These are phyloP conservation scores for Aspergillus hancockii DNA, from an alignment of 495 filamentous ascomycete genomes.

Conservation along the genomic window DNA sequence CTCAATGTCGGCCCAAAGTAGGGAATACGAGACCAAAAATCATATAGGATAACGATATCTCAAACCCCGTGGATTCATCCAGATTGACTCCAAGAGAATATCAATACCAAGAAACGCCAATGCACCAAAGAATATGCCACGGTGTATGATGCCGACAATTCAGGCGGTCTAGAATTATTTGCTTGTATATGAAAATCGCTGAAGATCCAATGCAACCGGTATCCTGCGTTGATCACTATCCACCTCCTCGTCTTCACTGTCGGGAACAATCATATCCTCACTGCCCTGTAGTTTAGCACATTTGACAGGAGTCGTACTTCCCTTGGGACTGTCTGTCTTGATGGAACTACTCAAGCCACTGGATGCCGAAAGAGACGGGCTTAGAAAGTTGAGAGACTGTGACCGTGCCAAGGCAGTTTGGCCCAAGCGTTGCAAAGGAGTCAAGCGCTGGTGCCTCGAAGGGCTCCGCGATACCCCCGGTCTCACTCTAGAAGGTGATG, in stretches of 20 bases:
- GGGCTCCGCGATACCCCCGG: constrained; percentile 16
- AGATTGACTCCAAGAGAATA: background rate
- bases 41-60: constrained; percentile 1
- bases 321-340: background rate
- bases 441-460: constrained; percentile 35
- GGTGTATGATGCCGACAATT: constrained; percentile 13
- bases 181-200: constrained; percentile 54
- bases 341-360: constrained; percentile 1
- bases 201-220: constrained; percentile 45
- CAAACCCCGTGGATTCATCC: constrained; percentile 5
- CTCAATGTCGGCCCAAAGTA: constrained; percentile 13
- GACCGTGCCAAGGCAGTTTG: constrained; percentile 48
- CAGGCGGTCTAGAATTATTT: constrained; percentile 19
- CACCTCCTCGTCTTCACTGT: constrained; percentile 60
- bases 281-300: constrained; percentile 53
- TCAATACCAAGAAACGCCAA: constrained; percentile 14
- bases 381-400: constrained; percentile 34
- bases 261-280: constrained; percentile 73
- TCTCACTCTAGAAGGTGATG: background rate
- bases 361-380: constrained; percentile 14
- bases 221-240: constrained; percentile 16
- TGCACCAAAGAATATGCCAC: constrained; percentile 7
- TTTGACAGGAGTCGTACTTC: background rate
- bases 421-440: constrained; percentile 50
- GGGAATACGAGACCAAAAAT: constrained; percentile 8